Base-by-base conservation (phyloP, 805 yeast genomes). In the Wickerhamomyces canadensis region DNA sequence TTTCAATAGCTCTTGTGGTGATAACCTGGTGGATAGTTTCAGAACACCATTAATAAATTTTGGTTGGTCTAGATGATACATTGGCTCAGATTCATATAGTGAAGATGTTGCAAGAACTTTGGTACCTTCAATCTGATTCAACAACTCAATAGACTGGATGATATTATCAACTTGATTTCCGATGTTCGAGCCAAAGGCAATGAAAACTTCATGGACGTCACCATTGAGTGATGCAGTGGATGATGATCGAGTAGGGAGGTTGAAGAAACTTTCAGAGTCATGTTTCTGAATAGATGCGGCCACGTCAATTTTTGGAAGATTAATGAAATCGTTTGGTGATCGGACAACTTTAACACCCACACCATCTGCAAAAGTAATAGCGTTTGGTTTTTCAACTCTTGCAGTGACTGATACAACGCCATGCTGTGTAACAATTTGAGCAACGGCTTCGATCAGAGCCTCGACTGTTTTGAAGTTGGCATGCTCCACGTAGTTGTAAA, bases 391-490 rank as follows among this genome's bases (percentile, higher is more conserved):
- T 28, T 79, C 74, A 1, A 88, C 95, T 19, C 67, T 68, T 1
- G 84, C 93, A 2, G 57, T 55, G 1, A 73, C 74, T 17, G 60
- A 51, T 5, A 56, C 49, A 6, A 76, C 65, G 3, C 47, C 45
- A 27, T 65, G 56, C 40, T 68, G 66, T 26, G 74, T 63, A 3
- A 80, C 63, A 33, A 76, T 54, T 44, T 78, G 79, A 3, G 86
- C 80, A 19, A 86, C 81, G 10, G 78, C 73, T 41, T 78, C 73
- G 4, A 85, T 95, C 33, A 93, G 68, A 0, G 97, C 96, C 56
- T 93, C 99, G 2, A 93, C 94, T 0, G 99, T 93, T 52, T 85
- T 82, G 64, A 86, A 93, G 44, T 78, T 77, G 2, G 95, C 74
- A n/a, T 54, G 55, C 51, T 84, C 95, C n/a, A 87, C 84, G 49